phyloP scores from a whole-genome alignment of 2,329 filamentous ascomycete genomes.

The Phyllosticta ampelicida region DNA sequence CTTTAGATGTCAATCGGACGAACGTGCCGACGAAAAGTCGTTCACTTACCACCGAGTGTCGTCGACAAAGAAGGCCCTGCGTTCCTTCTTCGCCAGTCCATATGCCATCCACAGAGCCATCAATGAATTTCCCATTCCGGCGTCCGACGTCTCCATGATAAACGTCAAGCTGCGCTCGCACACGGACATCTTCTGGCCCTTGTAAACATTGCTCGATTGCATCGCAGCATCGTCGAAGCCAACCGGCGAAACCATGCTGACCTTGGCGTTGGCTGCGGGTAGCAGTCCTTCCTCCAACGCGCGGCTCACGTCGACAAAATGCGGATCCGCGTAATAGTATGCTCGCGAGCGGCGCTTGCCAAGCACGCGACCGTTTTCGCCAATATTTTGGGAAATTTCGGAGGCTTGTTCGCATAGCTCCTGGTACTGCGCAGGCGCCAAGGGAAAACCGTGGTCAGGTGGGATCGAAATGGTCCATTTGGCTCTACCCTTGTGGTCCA shows the following conservation, averaged over 20 bases:
- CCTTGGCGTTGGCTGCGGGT: conserved; percentile 29
- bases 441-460: conserved; percentile 52
- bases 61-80: conserved; percentile 71
- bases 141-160: conserved; percentile 61
- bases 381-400: conserved; percentile 44
- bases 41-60: conserved; percentile 57
- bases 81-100: conserved; percentile 63
- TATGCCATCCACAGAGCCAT: conserved; percentile 79
- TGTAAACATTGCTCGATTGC: conserved; percentile 2
- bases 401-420: conserved; percentile 59
- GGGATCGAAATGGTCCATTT: conserved; percentile 81
- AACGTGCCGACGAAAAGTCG: background rate
- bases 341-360: conserved; percentile 30
- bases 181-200: conserved; percentile 36
- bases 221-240: conserved; percentile 13
- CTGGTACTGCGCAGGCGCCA: conserved; percentile 54
- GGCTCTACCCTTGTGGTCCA: conserved; percentile 51
- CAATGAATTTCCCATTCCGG: conserved; percentile 65
- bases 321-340: conserved; percentile 53
- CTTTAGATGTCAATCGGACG: conserved; percentile 17
- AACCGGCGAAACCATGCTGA: conserved; percentile 17
- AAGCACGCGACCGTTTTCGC: conserved; percentile 13
- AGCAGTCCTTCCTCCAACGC: conserved; percentile 57
- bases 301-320: conserved; percentile 65
- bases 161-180: conserved; percentile 68